Evolutionary conservation across 2,329 filamentous ascomycete species (phyloP).

Genomic region (Colletotrichum shisoi): DNA sequence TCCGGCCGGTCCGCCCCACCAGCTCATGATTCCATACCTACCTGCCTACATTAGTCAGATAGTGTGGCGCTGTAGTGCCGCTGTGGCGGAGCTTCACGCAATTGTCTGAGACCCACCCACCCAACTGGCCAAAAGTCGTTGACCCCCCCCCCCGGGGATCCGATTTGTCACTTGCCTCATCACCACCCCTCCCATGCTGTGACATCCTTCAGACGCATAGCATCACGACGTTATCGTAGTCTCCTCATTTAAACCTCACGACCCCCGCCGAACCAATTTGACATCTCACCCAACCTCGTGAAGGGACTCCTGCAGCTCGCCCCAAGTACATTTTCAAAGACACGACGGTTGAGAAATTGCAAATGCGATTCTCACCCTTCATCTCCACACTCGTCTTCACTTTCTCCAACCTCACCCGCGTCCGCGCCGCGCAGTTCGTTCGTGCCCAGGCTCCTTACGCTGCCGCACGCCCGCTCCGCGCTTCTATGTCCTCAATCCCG

Average conservation of each 20-base stretch:
- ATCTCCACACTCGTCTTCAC: slow-evolving; percentile 58
- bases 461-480: slow-evolving; percentile 45
- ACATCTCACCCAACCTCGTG: neutral
- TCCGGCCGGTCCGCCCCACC: neutral
- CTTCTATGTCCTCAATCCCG: slow-evolving; percentile 79
- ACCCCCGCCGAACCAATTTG: neutral
- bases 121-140: slow-evolving; percentile 28
- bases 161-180: slow-evolving; percentile 35
- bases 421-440: slow-evolving; percentile 46
- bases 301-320: neutral
- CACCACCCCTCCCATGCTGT: slow-evolving; percentile 13
- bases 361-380: slow-evolving; percentile 61
- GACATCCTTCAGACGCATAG: slow-evolving; percentile 16
- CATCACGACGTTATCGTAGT: neutral
- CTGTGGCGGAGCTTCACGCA: slow-evolving; percentile 25
- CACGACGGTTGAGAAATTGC: neutral
- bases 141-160: slow-evolving; percentile 24
- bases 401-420: slow-evolving; percentile 56
- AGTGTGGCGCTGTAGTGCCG: slow-evolving; percentile 25
- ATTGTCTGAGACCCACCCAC: neutral
- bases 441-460: slow-evolving; percentile 41
- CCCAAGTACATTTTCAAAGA: neutral
- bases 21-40: slow-evolving; percentile 19
- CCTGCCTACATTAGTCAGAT: no score
- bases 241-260: slow-evolving; percentile 23